Base-by-base conservation (phyloP, 1,139 yeast species). In the Pichia inconspicua region DNA sequence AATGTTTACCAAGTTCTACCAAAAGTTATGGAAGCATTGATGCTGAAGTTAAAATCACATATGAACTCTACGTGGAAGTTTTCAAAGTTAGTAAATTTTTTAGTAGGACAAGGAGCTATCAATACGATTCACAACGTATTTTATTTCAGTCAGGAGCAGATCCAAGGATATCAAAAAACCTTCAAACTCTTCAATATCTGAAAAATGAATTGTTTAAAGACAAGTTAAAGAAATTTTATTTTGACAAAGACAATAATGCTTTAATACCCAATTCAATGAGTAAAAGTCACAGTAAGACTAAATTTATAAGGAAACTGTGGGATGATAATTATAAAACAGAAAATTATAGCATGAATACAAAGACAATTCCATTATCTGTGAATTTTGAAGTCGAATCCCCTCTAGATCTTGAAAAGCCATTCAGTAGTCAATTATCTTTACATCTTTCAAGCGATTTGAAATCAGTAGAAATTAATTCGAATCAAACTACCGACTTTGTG, bases 271-370 rank as follows among this genome's bases (percentile, higher is more conserved):
- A 50, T 19, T 56, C 59, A 4, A 38, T 57, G 12, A 50, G 41
- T n/a, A 47, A 45, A 17, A 41, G 52, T 5, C 59, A 57, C 40
- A 48, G 44, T 17, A 52, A 50, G 19, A 54, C 60, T 5, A 54
- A 58, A 47, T 53, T 54, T 15, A 48, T 58, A 2, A 47, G 61
- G 34, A 31, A 53, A 19, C 40, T 58, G 2, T 58, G 58, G 58
- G 51, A 58, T 46, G 42, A 43, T 19, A 49, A 55, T 40, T 58
- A 58, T 32, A 55, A 49, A 34, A 8, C 35, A 15, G 51, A 52
- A 25, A 54, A 48, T 30, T 54, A 50, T 44, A 39, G 25, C 5
- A 46, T 42, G 7, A 45, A 46, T n/a, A 49, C 54, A 2, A 47
- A 51, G 36, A 27, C 47, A 17, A 45, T 51, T 17, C 50, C 50